A percentile compares a stretch with the other conserved stretches of the same genome.
phyloP scores from a whole-genome alignment of 2,329 filamentous ascomycete species.

The Cryphonectria carpinicola region DNA sequence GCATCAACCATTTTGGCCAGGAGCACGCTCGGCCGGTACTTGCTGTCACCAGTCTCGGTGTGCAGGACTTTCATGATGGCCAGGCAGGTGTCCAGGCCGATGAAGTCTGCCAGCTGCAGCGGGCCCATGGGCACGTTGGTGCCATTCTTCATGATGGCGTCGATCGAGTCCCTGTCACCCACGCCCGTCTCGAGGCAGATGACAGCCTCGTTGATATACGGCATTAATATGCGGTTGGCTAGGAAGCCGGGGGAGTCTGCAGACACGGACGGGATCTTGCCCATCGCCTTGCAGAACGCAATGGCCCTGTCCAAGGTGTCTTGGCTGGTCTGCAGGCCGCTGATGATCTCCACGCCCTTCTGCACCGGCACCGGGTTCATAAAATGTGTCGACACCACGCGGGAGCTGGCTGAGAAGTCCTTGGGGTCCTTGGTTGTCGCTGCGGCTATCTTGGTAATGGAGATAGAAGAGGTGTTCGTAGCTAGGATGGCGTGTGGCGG shows the following conservation, averaged over 20 bases:
- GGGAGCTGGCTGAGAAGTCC: constrained; percentile 79
- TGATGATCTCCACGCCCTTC: constrained; percentile 97
- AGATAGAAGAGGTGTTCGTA: constrained; percentile 98
- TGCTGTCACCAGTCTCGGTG: constrained; percentile 89
- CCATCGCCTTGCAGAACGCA: constrained; percentile 87
- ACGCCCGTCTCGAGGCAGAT: constrained; percentile 95
- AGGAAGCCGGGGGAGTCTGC: constrained; percentile 93
- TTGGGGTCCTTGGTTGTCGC: constrained; percentile 78
- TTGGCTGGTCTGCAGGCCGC: constrained; percentile 85
- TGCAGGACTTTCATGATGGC: constrained; percentile 97
- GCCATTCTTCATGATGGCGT: constrained; percentile 98
- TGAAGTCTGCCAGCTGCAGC: constrained; percentile 91
- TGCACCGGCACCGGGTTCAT: constrained; percentile 99
- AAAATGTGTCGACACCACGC: constrained; percentile 95
- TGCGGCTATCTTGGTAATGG: constrained; percentile 93
- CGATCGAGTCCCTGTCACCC: constrained; percentile 87
- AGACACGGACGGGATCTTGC: constrained; percentile 86
- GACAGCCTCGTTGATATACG: constrained; percentile 97
- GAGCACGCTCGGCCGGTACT: constrained; percentile 89
- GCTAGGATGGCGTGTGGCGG: constrained; percentile 86
- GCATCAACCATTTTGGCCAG: constrained; percentile 96
- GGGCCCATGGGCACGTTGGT: constrained; percentile 99
- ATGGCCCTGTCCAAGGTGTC: constrained; percentile 81
- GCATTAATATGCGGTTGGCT: constrained; percentile 97
- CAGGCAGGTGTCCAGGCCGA: constrained; percentile 93